Percentiles rank a stretch among this genome's conserved stretches.
Evolutionary conservation across 2,329 filamentous ascomycete genomes (phyloP).

Genomic region (Fusarium odoratissimum): DNA sequence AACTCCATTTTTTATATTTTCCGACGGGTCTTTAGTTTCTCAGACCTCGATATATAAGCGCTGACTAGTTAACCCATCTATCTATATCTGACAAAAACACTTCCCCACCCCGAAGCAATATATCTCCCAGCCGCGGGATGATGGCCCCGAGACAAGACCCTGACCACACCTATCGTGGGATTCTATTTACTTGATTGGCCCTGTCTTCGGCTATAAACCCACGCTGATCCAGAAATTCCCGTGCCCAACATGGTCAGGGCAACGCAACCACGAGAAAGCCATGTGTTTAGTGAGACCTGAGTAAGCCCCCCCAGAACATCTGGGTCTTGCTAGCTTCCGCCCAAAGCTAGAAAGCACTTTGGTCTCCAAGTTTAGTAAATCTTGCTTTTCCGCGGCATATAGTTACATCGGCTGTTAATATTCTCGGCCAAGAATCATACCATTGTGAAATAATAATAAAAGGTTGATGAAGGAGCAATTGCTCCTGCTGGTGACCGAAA

Average conservation of each 20-base stretch:
- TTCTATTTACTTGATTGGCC: neutral
- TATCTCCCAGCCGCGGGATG: neutral
- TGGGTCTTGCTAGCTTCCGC: neutral
- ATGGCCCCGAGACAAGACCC: neutral
- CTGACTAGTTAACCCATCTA: neutral
- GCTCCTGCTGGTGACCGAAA: neutral
- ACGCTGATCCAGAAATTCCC: neutral
- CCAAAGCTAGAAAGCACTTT: neutral
- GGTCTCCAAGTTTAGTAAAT: neutral
- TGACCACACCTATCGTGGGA: neutral
- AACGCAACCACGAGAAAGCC: slow-evolving; percentile 5
- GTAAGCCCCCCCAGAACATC: neutral
- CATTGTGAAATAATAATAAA: too few relatives aligned
- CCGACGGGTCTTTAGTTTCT: neutral
- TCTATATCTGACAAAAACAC: neutral
- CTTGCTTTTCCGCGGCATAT: neutral
- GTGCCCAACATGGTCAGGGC: neutral
- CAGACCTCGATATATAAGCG: neutral
- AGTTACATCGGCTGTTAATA: neutral
- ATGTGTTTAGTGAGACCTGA: slow-evolving; percentile 11
- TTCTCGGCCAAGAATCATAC: neutral
- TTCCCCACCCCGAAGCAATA: neutral
- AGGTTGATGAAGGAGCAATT: neutral
- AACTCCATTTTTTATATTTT: neutral
- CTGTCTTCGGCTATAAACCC: neutral